Conservation (phyloP, 805 yeast species). For the Vanderwaltozyma tropicalis region DNA sequence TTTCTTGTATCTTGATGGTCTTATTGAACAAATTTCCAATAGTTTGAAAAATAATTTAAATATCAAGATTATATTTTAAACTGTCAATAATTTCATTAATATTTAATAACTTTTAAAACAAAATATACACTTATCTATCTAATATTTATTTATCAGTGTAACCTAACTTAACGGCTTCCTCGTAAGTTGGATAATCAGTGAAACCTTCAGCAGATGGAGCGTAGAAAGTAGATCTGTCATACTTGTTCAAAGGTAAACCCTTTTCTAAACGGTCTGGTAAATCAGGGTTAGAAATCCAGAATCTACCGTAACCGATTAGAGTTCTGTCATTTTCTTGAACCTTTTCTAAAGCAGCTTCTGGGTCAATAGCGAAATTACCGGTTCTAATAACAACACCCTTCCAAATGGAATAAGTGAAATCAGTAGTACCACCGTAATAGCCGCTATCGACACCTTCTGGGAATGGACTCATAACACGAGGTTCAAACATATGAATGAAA, state of each 20-base stretch:
- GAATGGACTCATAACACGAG: slow-evolving; percentile 28
- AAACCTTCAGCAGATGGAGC: slow-evolving; percentile 30
- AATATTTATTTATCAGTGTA: slow-evolving; percentile 6
- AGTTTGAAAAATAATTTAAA: too few species aligned
- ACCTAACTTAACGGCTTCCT: slow-evolving; percentile 15
- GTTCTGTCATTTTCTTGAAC: slow-evolving; percentile 36
- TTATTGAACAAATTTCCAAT: too few species aligned
- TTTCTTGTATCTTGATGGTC: too few species aligned
- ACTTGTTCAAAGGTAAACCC: slow-evolving; percentile 32
- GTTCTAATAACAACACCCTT: slow-evolving; percentile 36
- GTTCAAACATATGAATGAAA: slow-evolving; percentile 34
- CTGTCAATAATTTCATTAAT: too few species aligned
- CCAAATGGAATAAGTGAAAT: slow-evolving; percentile 36
- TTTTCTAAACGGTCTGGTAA: slow-evolving; percentile 34
- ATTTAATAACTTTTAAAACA: too few species aligned
- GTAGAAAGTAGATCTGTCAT: slow-evolving; percentile 43
- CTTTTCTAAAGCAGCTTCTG: slow-evolving; percentile 21
- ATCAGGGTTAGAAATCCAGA: slow-evolving; percentile 47
- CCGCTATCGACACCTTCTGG: slow-evolving; percentile 21
- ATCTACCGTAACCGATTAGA: slow-evolving; percentile 36
- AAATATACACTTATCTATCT: too few species aligned
- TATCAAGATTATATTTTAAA: too few species aligned
- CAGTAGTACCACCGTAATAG: slow-evolving; percentile 26
- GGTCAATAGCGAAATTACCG: slow-evolving; percentile 27
- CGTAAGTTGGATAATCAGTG: slow-evolving; percentile 33